Conservation (phyloP, 495 filamentous ascomycete species). For the Parathielavia appendiculata region DNA sequence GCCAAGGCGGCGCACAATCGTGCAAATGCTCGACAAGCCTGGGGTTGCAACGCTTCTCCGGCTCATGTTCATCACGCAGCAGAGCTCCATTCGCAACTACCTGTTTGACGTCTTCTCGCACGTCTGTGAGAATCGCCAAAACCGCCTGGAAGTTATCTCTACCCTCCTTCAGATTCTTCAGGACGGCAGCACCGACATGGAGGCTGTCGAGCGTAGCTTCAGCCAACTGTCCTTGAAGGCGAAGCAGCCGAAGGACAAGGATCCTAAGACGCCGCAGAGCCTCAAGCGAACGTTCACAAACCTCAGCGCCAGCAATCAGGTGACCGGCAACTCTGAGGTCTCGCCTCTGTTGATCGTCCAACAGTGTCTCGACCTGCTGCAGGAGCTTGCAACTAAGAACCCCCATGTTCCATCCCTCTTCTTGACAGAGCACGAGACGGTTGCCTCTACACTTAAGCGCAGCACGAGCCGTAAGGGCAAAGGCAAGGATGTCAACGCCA, state of each 20-base stretch:
- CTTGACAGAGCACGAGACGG: slow-evolving; percentile 86
- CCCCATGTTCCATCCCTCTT: slow-evolving; percentile 83
- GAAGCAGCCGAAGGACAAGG: slow-evolving; percentile 63
- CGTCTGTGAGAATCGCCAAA: slow-evolving; percentile 90
- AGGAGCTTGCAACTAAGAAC: slow-evolving; percentile 75
- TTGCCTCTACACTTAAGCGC: slow-evolving; percentile 63
- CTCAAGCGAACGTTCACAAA: slow-evolving; percentile 64
- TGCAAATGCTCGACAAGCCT: slow-evolving; percentile 95
- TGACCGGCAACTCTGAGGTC: slow-evolving; percentile 63
- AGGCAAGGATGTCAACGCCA: slow-evolving; percentile 74
- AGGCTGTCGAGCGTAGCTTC: slow-evolving; percentile 92
- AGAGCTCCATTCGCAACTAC: slow-evolving; percentile 67
- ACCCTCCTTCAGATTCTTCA: slow-evolving; percentile 91
- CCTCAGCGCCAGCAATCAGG: slow-evolving; percentile 44
- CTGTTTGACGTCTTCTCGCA: slow-evolving; percentile 82
- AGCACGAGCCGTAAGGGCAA: slow-evolving; percentile 80
- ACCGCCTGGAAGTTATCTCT: slow-evolving; percentile 89
- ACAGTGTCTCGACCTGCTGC: slow-evolving; percentile 80
- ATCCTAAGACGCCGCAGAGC: slow-evolving; percentile 71
- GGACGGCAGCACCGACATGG: slow-evolving; percentile 87
- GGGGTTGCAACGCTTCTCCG: slow-evolving; percentile 91
- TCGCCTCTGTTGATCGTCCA: slow-evolving; percentile 93
- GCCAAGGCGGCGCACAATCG: slow-evolving; percentile 67
- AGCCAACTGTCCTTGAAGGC: slow-evolving; percentile 85
- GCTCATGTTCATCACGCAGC: slow-evolving; percentile 93